Base-by-base conservation (phyloP, 164 flowering plant genomes). In the Cinnamomum chago region DNA sequence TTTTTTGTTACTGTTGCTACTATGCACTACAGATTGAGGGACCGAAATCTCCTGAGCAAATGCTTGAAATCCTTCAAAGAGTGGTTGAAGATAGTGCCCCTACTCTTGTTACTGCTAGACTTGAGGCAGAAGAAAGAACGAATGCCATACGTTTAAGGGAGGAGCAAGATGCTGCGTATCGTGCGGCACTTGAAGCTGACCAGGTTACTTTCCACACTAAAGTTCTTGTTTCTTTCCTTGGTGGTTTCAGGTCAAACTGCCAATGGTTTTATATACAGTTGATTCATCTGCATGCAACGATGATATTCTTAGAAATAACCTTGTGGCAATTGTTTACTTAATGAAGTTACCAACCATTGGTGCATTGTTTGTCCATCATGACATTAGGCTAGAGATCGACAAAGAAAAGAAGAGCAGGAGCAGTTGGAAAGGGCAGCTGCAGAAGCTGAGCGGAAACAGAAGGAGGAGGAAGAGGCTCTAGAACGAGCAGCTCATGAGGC, bases 91-190 rank as follows among this genome's bases (percentile, higher is more conserved):
- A 94, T 86, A 94, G 94, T 82, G 83, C 88, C 62, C 89, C 96
- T 76, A 91, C 85, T 80, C 97, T 95, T 79, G 89, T 90, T 71
- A 77, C 95, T 20, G 98, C 92, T 27, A 86, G 99, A 80, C 83
- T 91, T 79, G 98, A 95, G 64, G 95, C 96, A 73, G 99, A 95
- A 84, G 98, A 95, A 85, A 88, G 98, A 82, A 91, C 91, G 79
- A 92, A 66, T 76, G 92, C 85, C 76, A 72, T 84, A 67, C 90
- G 92, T 0, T 83, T 95, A 78, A 86, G 99, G 82, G 99, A 95
- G 85, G 99, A 95, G 83, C 99, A 95, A 80, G 99, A 95, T 89
- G 98, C 97, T 76, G 99, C 99, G 14, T 95, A 89, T 77, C 86
- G 83, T 51, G 99, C 94, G 35, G 97, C 99, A 20, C 97, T 95